Percentiles rank a stretch among this genome's conserved stretches.
Conservation (phyloP, 768 basidiomycete genomes). For the Tricholomella constricta region DNA sequence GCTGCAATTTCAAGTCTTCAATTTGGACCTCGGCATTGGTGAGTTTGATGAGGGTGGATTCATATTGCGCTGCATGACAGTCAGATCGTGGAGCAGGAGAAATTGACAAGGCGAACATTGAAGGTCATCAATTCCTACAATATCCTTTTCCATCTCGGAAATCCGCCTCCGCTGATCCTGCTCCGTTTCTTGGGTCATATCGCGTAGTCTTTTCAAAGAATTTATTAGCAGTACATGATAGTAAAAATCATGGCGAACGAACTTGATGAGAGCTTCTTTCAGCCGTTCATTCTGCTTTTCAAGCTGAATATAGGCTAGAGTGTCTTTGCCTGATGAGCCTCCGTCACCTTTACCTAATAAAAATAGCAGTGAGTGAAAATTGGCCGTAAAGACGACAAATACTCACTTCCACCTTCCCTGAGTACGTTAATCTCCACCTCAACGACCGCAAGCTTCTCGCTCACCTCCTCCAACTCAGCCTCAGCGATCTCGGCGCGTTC, state of each 20-base stretch:
- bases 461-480: slow-evolving; percentile 74
- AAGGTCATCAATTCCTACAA: slow-evolving; percentile 74
- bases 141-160: slow-evolving; percentile 87
- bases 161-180: slow-evolving; percentile 81
- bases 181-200: slow-evolving; percentile 86
- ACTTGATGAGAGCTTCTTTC: slow-evolving; percentile 92
- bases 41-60: slow-evolving; percentile 76
- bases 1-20: slow-evolving; percentile 90
- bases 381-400: slow-evolving; percentile 3
- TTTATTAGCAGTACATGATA: neutral
- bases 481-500: slow-evolving; percentile 85
- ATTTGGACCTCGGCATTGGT: slow-evolving; percentile 89
- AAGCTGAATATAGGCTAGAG: slow-evolving; percentile 77
- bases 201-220: slow-evolving; percentile 65
- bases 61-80: slow-evolving; percentile 64
- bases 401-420: slow-evolving; percentile 52
- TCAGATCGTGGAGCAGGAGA: slow-evolving; percentile 3
- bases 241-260: neutral
- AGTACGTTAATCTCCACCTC: slow-evolving; percentile 86
- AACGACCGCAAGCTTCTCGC: slow-evolving; percentile 73
- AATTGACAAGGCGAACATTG: slow-evolving; percentile 52
- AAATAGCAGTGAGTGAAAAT: neutral
- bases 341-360: slow-evolving; percentile 21
- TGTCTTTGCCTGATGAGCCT: slow-evolving; percentile 48
- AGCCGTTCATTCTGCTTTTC: slow-evolving; percentile 96